phyloP scores from a whole-genome alignment of 306 rosid genomes.

The Pyrus betulifolia region DNA sequence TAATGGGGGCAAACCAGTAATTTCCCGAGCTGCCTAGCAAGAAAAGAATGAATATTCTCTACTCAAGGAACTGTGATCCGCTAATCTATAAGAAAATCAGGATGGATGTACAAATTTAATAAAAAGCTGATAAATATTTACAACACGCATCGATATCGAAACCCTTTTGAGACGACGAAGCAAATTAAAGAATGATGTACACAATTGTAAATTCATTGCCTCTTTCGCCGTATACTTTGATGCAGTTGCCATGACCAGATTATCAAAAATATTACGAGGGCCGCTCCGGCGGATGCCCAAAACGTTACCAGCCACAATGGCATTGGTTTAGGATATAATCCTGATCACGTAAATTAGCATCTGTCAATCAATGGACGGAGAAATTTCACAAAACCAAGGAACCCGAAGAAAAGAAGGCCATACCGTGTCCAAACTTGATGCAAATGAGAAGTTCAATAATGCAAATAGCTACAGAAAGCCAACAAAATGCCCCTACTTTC shows the following conservation, averaged over 20 bases:
- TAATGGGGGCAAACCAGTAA: conserved; percentile 27
- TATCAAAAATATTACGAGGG: conserved; percentile 41
- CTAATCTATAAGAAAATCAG: conserved; percentile 43
- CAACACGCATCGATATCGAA: conserved; percentile 37
- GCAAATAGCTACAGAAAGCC: conserved; percentile 97
- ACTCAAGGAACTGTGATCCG: conserved; percentile 45
- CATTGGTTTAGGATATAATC: conserved; percentile 86
- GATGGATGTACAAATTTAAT: conserved; percentile 52
- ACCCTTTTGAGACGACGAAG: conserved; percentile 37
- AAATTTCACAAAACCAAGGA: neutral
- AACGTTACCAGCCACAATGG: conserved; percentile 72
- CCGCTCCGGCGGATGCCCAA: conserved; percentile 57
- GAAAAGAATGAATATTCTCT: conserved; percentile 28
- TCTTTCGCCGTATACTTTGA: conserved; percentile 55
- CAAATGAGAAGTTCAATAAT: conserved; percentile 93
- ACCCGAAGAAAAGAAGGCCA: neutral
- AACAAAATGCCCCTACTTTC: conserved; percentile 96
- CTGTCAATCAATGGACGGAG: neutral
- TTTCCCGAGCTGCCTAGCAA: conserved; percentile 25
- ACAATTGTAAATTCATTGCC: conserved; percentile 35
- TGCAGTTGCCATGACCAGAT: conserved; percentile 84
- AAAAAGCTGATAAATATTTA: conserved; percentile 47
- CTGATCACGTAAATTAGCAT: conserved; percentile 22
- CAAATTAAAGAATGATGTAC: conserved; percentile 58
- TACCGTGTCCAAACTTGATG: conserved; percentile 94